Percentiles rank a stretch among this genome's conserved stretches.
phyloP scores from a whole-genome alignment of 2,329 filamentous ascomycete species.

The Cadophora gregata region DNA sequence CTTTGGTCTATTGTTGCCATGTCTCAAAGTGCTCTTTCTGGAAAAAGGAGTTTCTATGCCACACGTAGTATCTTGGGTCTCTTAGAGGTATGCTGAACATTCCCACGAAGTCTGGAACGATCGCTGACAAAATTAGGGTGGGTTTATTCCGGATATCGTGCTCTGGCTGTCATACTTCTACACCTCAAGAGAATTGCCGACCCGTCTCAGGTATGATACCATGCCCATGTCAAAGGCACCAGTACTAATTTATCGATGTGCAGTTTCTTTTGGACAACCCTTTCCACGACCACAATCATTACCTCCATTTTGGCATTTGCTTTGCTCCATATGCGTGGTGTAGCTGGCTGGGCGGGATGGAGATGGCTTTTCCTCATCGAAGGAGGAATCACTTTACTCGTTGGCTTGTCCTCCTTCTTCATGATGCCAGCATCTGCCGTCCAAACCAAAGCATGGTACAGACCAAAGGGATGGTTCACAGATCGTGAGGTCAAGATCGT shows the following conservation, averaged over 20 bases:
- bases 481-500: constrained; percentile 70
- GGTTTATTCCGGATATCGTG: constrained; percentile 69
- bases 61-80: constrained; percentile 46
- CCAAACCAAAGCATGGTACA: constrained; percentile 60
- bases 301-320: constrained; percentile 63
- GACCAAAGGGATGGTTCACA: constrained; percentile 67
- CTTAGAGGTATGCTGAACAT: constrained; percentile 19
- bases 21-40: constrained; percentile 51
- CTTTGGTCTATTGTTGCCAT: constrained; percentile 56
- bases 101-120: not conserved
- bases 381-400: constrained; percentile 57
- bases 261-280: constrained; percentile 73
- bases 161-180: constrained; percentile 79
- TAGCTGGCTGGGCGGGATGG: constrained; percentile 59
- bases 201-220: constrained; percentile 21
- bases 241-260: constrained; percentile 44
- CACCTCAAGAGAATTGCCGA: constrained; percentile 55
- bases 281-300: constrained; percentile 46
- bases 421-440: constrained; percentile 66
- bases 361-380: constrained; percentile 63
- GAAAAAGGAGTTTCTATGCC: constrained; percentile 50
- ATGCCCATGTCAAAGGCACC: too few species aligned
- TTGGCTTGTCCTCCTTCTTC: constrained; percentile 59
- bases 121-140: constrained; percentile 49
- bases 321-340: constrained; percentile 56